Evolutionary conservation across 2,329 filamentous ascomycete genomes (phyloP).

Genomic region (Botrytis cinerea): DNA sequence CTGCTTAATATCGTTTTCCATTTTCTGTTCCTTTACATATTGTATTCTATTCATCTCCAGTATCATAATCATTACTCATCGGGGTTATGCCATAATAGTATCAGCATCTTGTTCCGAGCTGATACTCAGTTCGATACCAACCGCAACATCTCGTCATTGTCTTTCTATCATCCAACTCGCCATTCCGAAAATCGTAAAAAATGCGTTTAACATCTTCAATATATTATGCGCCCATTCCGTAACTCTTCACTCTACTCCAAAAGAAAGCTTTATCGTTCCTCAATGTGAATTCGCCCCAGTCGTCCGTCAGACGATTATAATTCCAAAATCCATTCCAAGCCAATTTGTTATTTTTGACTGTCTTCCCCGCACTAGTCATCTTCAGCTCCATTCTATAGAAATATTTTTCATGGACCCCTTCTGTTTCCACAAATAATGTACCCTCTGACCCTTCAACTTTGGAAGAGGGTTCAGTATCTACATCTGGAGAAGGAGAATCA

Average conservation of each 20-base stretch:
- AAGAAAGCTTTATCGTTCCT: constrained; percentile 66
- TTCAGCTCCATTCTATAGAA: constrained; percentile 79
- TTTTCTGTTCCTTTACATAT: neutral
- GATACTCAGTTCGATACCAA: neutral
- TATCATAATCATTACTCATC: neutral
- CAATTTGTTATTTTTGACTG: constrained; percentile 80
- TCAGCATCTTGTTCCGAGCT: neutral
- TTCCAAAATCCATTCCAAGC: constrained; percentile 88
- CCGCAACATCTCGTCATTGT: neutral
- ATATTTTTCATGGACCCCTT: constrained; percentile 77
- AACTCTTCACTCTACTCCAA: constrained; percentile 67
- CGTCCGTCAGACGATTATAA: constrained; percentile 85
- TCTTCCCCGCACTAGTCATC: constrained; percentile 64
- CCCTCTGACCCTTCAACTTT: constrained; percentile 53
- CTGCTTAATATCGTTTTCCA: too few relatives aligned
- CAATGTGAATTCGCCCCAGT: constrained; percentile 78
- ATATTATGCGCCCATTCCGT: constrained; percentile 51
- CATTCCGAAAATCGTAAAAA: neutral
- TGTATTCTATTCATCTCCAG: neutral
- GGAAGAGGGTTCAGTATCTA: constrained; percentile 29
- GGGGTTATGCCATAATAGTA: neutral
- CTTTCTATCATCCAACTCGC: neutral
- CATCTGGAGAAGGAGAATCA: constrained; percentile 34
- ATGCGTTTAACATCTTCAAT: neutral
- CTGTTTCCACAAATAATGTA: constrained; percentile 81